Percentiles rank a stretch among this genome's conserved stretches.
Conservation (phyloP, 257 asterid species). For the Fraxinus pennsylvanica region DNA sequence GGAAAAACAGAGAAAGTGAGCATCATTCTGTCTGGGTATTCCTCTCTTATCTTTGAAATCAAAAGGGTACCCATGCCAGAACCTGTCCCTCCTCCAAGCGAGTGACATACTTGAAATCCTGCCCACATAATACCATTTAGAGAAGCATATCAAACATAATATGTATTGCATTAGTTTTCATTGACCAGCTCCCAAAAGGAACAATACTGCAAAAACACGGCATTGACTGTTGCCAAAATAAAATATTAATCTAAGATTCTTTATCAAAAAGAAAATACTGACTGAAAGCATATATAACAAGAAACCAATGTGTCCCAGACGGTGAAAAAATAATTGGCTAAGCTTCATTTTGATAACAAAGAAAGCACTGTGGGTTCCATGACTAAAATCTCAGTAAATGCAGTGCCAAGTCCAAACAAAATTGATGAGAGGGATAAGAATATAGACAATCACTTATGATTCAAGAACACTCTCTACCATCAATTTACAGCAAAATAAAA, state of each 20-base stretch:
- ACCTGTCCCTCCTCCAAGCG: conserved; percentile 95
- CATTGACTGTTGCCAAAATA: background rate
- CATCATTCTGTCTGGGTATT: conserved; percentile 95
- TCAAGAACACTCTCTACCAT: background rate
- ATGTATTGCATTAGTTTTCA: background rate
- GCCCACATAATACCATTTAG: conserved; percentile 9
- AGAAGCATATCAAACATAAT: background rate
- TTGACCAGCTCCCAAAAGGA: background rate
- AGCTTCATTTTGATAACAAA: background rate
- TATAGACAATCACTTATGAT: background rate
- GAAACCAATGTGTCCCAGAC: background rate
- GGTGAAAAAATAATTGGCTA: background rate
- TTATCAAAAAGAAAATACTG: background rate
- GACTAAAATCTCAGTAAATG: background rate
- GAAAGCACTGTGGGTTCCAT: conserved; percentile 1
- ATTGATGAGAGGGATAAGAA: background rate
- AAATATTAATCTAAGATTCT: background rate
- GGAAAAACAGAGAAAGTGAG: conserved; percentile 93
- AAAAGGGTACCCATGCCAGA: conserved; percentile 95
- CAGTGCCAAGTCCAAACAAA: background rate
- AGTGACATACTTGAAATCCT: conserved; percentile 92
- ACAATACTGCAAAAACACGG: background rate
- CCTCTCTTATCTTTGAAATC: conserved; percentile 90
- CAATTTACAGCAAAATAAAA: background rate
- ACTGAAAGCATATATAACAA: background rate